phyloP scores from a whole-genome alignment of 1,139 yeast species.

The Magnusiomyces paraingens region DNA sequence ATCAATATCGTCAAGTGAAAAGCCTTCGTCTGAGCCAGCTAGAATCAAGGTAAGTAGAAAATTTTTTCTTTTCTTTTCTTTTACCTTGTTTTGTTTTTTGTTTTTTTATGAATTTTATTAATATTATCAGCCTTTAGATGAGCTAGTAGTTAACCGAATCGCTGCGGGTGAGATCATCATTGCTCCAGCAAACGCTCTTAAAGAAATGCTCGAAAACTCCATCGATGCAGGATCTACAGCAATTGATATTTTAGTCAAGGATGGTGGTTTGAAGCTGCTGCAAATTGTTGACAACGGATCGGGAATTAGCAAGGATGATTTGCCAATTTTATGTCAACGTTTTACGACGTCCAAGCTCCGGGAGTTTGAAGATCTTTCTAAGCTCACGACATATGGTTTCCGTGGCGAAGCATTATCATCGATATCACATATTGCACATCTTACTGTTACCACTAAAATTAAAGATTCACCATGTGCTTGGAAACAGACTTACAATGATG shows the following conservation, averaged over 20 bases:
- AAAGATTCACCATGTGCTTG: constrained; percentile 57
- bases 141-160: constrained; percentile 72
- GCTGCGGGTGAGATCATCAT: constrained; percentile 98
- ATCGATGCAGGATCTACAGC: constrained; percentile 64
- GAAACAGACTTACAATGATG: constrained; percentile 55
- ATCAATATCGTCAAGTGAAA: not conserved
- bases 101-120: not conserved
- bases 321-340: constrained; percentile 54
- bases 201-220: constrained; percentile 73
- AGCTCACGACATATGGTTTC: constrained; percentile 60
- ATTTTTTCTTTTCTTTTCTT: too few species aligned
- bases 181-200: constrained; percentile 82
- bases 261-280: constrained; percentile 55
- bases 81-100: not conserved
- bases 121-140: constrained; percentile 42
- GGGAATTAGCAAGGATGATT: constrained; percentile 56
- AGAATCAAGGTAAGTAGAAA: not conserved
- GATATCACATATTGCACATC: constrained; percentile 53
- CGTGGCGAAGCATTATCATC: constrained; percentile 79
- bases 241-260: constrained; percentile 60
- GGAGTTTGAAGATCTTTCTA: constrained; percentile 45
- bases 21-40: not conserved
- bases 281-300: constrained; percentile 70
- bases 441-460: constrained; percentile 75
- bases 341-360: constrained; percentile 67